Percentiles rank a stretch among this genome's conserved stretches.
phyloP scores from a whole-genome alignment of 1,284 basidiomycete genomes.

The Sphaerobolus stellatus region DNA sequence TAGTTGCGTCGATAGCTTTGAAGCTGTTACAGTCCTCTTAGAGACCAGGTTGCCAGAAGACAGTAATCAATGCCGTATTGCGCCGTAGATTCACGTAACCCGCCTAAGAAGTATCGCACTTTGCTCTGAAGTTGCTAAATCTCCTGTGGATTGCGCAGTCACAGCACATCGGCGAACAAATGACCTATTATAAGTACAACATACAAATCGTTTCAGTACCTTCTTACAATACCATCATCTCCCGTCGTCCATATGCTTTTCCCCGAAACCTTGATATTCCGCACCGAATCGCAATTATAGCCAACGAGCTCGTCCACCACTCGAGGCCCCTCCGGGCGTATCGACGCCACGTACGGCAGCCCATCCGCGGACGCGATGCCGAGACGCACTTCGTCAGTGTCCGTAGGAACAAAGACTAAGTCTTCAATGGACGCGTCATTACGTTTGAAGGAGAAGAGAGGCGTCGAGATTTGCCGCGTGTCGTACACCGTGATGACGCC shows the following conservation, averaged over 20 bases:
- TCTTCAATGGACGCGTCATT: constrained; percentile 59
- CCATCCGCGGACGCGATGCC: constrained; percentile 57
- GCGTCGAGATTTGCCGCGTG: constrained; percentile 40
- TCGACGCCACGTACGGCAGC: constrained; percentile 49
- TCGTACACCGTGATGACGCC: constrained; percentile 64
- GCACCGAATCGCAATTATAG: constrained; percentile 50
- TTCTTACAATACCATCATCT: constrained; percentile 41
- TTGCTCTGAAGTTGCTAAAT: too few species aligned
- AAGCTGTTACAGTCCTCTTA: too few species aligned
- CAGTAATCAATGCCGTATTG: too few species aligned
- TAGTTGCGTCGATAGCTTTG: too few species aligned
- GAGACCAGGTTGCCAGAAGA: too few species aligned
- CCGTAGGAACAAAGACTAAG: constrained; percentile 32
- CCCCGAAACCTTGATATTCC: constrained; percentile 34
- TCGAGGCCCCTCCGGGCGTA: constrained; percentile 37
- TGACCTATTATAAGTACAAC: too few species aligned
- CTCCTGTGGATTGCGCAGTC: too few species aligned
- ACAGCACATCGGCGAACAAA: too few species aligned
- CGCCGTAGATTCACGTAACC: too few species aligned
- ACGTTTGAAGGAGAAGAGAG: constrained; percentile 50
- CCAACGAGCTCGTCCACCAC: constrained; percentile 49
- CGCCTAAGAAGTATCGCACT: too few species aligned
- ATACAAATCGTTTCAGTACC: too few species aligned
- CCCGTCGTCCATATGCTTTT: constrained; percentile 57
- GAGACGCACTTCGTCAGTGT: constrained; percentile 42